Evolutionary conservation across 805 yeast species (phyloP), one percentile per base, ranked within the genome.

Genomic region (Lipomyces lipofer): DNA sequence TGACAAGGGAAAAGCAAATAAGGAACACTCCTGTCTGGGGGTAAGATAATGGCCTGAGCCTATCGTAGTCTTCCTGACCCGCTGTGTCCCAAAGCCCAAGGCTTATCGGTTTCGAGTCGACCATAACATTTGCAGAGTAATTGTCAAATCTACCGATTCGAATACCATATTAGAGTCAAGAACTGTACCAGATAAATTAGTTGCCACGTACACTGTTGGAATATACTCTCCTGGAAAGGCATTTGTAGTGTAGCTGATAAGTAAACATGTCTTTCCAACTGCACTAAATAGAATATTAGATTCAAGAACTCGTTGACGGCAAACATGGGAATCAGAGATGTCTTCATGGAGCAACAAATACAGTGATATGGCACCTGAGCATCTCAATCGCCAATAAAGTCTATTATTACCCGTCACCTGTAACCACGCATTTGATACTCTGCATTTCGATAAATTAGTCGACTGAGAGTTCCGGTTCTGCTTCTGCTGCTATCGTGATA

Each of bases 1-100:
- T 86, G 40, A 86, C 85, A 5, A 90, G 83, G 4, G 95, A 86
- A 70, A 89, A 90, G 71, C 97, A 90, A 55, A 88, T 80, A 49
- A 90, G 72, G 67, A 90, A 90, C 32, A 90, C 86, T 64, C 88
- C 96, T 0, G 97, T 89, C 68, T 90, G 96, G 2, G 96, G 96
- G 66, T 90, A 90, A 7, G 94, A 85, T 58, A 90, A 75, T 2
- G 97, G 97, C 71, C 97, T 78, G 65, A 89, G 77, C 57, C 96
- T 77, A 69, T 90, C 96, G 69, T 89, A 89, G 68, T 89, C 96
- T 66, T 87, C 86, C 71, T 90, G 96, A 25, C 97, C 97, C 2
- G 97, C 96, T 13, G 97, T 90, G 79, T 90, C 97, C 96, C 96
- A 90, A 43, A 90, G 77, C 22, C 95, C 95, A 48, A 90, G 76